phyloP scores from a whole-genome alignment of 2,329 filamentous ascomycete species.

The Elsinoe batatas region DNA sequence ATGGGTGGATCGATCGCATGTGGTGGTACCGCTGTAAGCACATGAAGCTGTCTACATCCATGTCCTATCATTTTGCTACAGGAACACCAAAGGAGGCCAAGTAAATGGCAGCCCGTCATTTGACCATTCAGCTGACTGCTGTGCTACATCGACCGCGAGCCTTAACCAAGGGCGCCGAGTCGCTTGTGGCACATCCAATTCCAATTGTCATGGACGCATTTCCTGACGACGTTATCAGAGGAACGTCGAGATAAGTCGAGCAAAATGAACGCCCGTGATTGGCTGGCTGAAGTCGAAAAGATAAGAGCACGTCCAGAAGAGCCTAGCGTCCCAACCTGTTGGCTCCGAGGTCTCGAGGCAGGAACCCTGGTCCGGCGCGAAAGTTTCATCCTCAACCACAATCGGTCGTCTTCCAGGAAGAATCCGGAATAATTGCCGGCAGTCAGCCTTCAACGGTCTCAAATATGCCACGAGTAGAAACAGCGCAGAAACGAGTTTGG shows the following conservation, averaged over 20 bases:
- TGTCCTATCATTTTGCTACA: not conserved
- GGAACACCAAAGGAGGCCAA: too few relatives aligned
- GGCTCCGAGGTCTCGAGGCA: constrained; percentile 4
- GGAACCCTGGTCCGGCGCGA: not conserved
- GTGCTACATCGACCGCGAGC: not conserved
- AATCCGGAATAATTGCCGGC: constrained; percentile 1
- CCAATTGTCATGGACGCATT: constrained; percentile 1
- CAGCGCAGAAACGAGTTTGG: not conserved
- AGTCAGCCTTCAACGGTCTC: not conserved
- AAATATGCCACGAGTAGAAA: not conserved
- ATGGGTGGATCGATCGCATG: not conserved
- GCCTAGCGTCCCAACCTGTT: constrained; percentile 7
- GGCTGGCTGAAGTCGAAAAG: not conserved
- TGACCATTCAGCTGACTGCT: not conserved
- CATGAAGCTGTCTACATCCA: not conserved
- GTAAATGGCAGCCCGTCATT: not conserved
- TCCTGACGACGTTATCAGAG: not conserved
- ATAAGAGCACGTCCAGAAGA: not conserved
- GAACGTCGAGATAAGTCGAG: not conserved
- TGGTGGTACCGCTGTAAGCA: not conserved
- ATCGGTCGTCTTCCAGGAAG: not conserved
- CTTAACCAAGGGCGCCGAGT: not conserved
- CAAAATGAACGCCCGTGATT: not conserved
- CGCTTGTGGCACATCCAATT: constrained; percentile 4
- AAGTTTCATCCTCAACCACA: constrained; percentile 7